Percentiles rank a stretch among this genome's conserved stretches.
Conservation (phyloP, 306 rosid species). For the Lagenaria siceraria region DNA sequence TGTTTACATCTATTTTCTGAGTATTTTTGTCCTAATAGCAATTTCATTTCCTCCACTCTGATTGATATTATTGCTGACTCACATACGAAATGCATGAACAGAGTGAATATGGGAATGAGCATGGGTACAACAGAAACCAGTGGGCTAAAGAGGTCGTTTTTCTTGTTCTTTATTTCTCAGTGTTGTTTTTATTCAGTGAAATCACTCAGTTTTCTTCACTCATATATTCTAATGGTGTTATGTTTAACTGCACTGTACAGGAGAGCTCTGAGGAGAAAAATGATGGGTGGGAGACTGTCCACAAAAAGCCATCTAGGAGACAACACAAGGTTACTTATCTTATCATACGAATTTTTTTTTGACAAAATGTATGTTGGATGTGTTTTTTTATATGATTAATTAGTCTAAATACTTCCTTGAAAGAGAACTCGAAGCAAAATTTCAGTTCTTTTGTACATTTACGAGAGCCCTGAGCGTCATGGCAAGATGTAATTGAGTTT, state of each 20-base stretch:
- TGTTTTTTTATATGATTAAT: background rate
- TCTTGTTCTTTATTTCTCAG: background rate
- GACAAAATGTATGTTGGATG: conserved; percentile 3
- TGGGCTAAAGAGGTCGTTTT: conserved; percentile 20
- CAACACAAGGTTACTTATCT: conserved; percentile 50
- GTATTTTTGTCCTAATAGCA: background rate
- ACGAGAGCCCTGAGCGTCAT: background rate
- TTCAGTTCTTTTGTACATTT: background rate
- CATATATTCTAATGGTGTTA: background rate
- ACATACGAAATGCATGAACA: conserved; percentile 6
- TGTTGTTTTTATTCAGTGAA: background rate
- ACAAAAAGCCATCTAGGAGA: conserved; percentile 41
- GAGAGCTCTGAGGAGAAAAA: conserved; percentile 23
- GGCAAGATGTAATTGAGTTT: background rate
- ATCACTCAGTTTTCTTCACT: background rate
- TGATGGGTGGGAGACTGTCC: conserved; percentile 82
- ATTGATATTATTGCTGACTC: conserved; percentile 2
- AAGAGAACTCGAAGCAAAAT: background rate
- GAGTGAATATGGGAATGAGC: conserved; percentile 12
- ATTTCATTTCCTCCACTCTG: background rate
- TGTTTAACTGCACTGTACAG: conserved; percentile 21
- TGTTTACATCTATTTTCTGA: background rate
- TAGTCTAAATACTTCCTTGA: background rate
- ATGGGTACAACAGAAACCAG: conserved; percentile 18
- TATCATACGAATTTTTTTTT: background rate